A percentile compares a stretch with the other conserved stretches of the same genome.
Evolutionary conservation across 352 stramenopile genomes (phyloP).

Genomic region (Phytophthora tubulina): DNA sequence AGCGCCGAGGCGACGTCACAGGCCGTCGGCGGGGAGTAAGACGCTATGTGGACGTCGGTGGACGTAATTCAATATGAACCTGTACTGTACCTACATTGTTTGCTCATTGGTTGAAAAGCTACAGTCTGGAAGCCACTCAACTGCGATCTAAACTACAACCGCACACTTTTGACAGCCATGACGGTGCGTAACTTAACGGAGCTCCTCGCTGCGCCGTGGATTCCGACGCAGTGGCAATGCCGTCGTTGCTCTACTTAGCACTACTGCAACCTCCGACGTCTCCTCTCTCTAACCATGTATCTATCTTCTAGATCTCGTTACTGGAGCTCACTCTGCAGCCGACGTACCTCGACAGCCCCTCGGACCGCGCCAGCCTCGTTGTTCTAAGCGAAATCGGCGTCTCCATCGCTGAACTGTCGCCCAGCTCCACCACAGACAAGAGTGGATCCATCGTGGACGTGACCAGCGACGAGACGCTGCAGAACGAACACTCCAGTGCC

Average conservation of each 20-base stretch:
- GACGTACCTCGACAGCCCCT: slow-evolving; percentile 71
- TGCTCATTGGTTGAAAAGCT: slow-evolving; percentile 27
- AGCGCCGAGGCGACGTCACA: slow-evolving; percentile 16
- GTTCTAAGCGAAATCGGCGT: slow-evolving; percentile 69
- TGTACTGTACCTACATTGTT: slow-evolving; percentile 38
- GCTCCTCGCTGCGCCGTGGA: slow-evolving; percentile 7
- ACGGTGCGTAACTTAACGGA: slow-evolving; percentile 16
- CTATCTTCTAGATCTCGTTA: slow-evolving; percentile 20
- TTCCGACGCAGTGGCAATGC: slow-evolving; percentile 18
- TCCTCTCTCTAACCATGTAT: slow-evolving; percentile 17
- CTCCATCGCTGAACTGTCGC: slow-evolving; percentile 20
- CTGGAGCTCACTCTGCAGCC: slow-evolving; percentile 55
- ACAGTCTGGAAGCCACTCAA: slow-evolving; percentile 15
- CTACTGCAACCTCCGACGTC: slow-evolving; percentile 1
- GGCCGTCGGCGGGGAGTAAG: slow-evolving; percentile 29
- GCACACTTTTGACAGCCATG: slow-evolving; percentile 32
- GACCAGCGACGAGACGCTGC: slow-evolving; percentile 33
- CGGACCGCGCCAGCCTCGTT: slow-evolving; percentile 65
- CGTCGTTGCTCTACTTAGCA: neutral
- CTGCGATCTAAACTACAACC: neutral
- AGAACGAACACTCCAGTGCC: slow-evolving; percentile 61
- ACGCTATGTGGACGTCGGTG: slow-evolving; percentile 25
- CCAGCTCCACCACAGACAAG: neutral
- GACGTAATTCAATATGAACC: slow-evolving; percentile 44
- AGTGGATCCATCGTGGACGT: slow-evolving; percentile 26